Evolutionary conservation across 108 stramenopile genomes (phyloP), one percentile per base, ranked within the genome.

Genomic region (Nitzschia palea): DNA sequence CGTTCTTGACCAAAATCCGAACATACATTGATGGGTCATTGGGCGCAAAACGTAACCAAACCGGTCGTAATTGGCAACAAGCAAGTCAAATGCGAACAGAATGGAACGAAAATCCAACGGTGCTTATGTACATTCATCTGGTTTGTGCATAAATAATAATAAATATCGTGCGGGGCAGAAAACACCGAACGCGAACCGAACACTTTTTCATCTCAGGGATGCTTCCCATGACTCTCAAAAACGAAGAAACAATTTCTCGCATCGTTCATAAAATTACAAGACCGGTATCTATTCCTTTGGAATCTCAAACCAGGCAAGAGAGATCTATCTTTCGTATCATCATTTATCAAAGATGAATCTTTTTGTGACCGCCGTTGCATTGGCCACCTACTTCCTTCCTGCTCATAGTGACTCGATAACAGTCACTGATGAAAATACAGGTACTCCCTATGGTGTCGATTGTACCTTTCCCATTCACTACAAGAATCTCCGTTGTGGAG

Each of bases 401-500:
- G 55, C 34, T 48, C 47, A 48, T 12, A n/a, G n/a, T n/a, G n/a
- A n/a, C n/a, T 48, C 47, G 47, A 48, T 48, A 48, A 20, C 47
- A 5, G 47, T 48, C 47, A 48, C 47, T 44, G 73, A 62, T 27
- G 68, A 58, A 25, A 34, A 60, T 26, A 27, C 25, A 55, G 54
- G 54, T 6, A n/a, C 47, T 4, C 47, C 32, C 23, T 90, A 90
- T 67, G 88, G 88, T 22, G 85, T 88, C 9, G 91, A 93, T 52
- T 81, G 82, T 23, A 87, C 89, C 3, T 90, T 88, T 55, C 92
- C 92, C 5, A 85, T 93, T 4, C 92, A 93, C 54, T 48, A 80
- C 66, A 53, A 52, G 22, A 55, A 73, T 0, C 60, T 72, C 6
- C 71, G 72, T 18, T 77, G 84, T 54, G 85, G 83, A 34, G 71